These are phyloP conservation scores for Aureobasidium vineae DNA, from an alignment of 2,329 filamentous ascomycete genomes.

Conservation along the genomic window DNA sequence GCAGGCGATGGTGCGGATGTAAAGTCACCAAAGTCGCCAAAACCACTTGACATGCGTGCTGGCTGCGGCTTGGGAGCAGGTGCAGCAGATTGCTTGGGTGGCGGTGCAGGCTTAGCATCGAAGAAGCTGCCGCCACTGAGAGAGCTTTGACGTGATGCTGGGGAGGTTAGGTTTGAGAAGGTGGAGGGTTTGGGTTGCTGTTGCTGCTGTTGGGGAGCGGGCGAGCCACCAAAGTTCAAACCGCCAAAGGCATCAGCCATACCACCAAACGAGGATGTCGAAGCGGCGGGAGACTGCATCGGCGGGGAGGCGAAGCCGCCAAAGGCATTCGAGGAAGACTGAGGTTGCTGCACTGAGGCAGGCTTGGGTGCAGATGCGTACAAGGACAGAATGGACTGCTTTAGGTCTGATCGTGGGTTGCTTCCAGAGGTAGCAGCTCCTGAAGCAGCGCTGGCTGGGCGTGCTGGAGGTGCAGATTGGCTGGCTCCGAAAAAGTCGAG, in stretches of 20 bases:
- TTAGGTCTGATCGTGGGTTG: conserved; percentile 85
- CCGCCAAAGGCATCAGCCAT: conserved; percentile 77
- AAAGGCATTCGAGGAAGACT: conserved; percentile 53
- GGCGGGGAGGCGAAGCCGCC: conserved; percentile 64
- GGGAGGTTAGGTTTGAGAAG: conserved; percentile 62
- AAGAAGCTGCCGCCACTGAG: conserved; percentile 80
- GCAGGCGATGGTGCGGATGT: conserved; percentile 62
- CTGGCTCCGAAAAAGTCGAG: conserved; percentile 85
- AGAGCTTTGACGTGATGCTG: conserved; percentile 45
- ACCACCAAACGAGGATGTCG: conserved; percentile 57
- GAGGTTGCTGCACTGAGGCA: conserved; percentile 56
- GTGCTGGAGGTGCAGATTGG: conserved; percentile 64
- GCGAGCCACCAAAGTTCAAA: conserved; percentile 55
- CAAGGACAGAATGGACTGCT: conserved; percentile 94
- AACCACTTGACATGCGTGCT: conserved; percentile 55
- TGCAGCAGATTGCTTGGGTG: conserved; percentile 48
- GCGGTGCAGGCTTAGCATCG: conserved; percentile 56
- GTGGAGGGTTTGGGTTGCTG: conserved; percentile 54
- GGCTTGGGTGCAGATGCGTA: conserved; percentile 83
- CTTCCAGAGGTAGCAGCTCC: conserved; percentile 56
- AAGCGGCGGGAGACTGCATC: conserved; percentile 42
- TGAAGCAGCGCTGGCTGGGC: conserved; percentile 77
- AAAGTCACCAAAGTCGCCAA: conserved; percentile 54
- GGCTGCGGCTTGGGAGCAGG: conserved; percentile 46
- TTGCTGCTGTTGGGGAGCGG: conserved; percentile 43